These are phyloP conservation scores for Suhomyces pyralidae DNA, from an alignment of 805 yeast species.

Conservation along the genomic window DNA sequence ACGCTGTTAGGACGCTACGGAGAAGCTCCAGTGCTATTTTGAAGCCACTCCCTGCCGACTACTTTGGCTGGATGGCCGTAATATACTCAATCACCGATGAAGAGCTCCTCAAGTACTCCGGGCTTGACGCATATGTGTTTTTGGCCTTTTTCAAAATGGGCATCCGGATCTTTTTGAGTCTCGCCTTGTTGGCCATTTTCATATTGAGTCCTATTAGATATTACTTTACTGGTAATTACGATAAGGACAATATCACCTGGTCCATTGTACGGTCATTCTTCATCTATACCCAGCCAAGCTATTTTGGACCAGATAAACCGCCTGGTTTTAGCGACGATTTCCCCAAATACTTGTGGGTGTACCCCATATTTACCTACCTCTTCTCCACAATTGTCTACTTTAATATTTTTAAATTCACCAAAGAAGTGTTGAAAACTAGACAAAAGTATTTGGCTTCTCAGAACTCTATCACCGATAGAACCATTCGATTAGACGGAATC, in stretches of 20 bases:
- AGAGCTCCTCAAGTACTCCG: conserved; percentile 21
- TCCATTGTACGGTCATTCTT: conserved; percentile 5
- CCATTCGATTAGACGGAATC: conserved; percentile 53
- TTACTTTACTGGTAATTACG: conserved; percentile 43
- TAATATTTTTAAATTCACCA: conserved; percentile 46
- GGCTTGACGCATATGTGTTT: conserved; percentile 34
- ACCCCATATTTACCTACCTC: conserved; percentile 53
- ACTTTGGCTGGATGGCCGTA: conserved; percentile 25
- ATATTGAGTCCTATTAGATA: conserved; percentile 38
- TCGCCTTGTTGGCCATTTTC: conserved; percentile 22
- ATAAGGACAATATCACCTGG: conserved; percentile 32
- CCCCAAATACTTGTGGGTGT: conserved; percentile 48
- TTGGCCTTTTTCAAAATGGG: conserved; percentile 38
- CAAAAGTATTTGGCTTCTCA: conserved; percentile 60
- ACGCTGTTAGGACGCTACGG: conserved; percentile 53
- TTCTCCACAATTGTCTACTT: conserved; percentile 49
- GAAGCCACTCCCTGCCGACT: conserved; percentile 40
- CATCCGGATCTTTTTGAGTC: conserved; percentile 17
- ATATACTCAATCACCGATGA: conserved; percentile 24
- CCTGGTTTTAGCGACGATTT: conserved; percentile 35
- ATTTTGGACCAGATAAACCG: conserved; percentile 3
- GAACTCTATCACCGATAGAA: conserved; percentile 57
- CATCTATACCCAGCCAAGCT: conserved; percentile 3
- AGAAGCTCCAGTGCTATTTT: conserved; percentile 33
- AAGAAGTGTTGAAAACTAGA: conserved; percentile 47